Conservation (phyloP, 805 yeast species). For the Yarrowia divulgata region DNA sequence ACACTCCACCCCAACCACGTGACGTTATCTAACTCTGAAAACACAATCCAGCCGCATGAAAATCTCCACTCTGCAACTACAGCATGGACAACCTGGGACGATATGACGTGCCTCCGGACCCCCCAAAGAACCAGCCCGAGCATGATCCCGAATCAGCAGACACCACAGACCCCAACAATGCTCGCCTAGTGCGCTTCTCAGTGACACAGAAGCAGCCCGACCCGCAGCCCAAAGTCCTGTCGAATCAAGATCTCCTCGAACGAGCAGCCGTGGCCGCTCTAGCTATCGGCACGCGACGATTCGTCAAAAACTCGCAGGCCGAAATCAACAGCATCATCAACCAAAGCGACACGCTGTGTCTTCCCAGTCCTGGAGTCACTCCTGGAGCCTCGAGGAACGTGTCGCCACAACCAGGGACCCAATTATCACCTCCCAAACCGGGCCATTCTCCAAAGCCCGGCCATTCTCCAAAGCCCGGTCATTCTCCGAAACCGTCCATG, state of each 20-base stretch:
- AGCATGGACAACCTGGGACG: conserved; percentile 26
- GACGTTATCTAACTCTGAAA: conserved; percentile 18
- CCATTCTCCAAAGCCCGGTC: background rate
- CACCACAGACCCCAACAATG: background rate
- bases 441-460: background rate
- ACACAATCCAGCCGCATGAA: conserved; percentile 23
- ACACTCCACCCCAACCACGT: conserved; percentile 2
- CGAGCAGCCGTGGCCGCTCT: conserved; percentile 3
- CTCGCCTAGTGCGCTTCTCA: conserved; percentile 9
- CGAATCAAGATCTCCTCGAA: conserved; percentile 8
- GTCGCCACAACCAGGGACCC: background rate
- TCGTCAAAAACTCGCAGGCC: background rate
- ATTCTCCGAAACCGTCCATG: background rate
- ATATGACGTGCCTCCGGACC: background rate
- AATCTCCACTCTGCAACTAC: conserved; percentile 8
- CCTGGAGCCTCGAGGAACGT: background rate
- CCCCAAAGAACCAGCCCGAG: background rate
- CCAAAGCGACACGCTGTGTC: background rate
- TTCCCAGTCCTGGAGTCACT: background rate
- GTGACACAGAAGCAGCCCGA: background rate
- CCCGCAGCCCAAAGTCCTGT: background rate
- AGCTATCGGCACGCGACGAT: background rate
- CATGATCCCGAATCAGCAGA: too few species aligned
- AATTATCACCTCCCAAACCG: background rate
- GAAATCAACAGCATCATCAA: background rate